Base-by-base conservation (phyloP, 306 rosid species). In the Luffa acutangula region DNA sequence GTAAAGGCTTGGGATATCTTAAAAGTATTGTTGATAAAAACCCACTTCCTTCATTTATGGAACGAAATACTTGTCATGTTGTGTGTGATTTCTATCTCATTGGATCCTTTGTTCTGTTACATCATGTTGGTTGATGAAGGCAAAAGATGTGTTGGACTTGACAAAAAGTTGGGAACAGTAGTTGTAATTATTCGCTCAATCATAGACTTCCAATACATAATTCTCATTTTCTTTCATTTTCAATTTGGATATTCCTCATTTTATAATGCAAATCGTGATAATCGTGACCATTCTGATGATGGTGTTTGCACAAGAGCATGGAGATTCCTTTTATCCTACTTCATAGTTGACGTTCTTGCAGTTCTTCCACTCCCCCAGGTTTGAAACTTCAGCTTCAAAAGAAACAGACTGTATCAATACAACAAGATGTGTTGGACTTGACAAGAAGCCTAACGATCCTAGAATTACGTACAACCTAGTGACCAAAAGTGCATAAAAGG, bases 301-400 rank as follows among this genome's bases (percentile, higher is more conserved):
- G 56, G 80, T 59, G 9, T 58, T 77, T 60, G 49, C 14, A 46
- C 13, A 37, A 77, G 15, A 76, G 65, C 49, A 10, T 56, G 79
- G 49, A 74, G n/a, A 45, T 45, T 58, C n/a, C 20, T 74, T 9
- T 75, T 60, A 18, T 70, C 65, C 45, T 63, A 33, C 64, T 51
- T 81, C 57, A 9, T 59, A 15, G 57, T 51, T 31, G 80, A 81
- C 31, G 1, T 76, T 41, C 63, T 81, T 2, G 14, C 76, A 7
- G 31, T 81, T 53, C 53, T 76, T 42, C 84, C 80, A 4, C 18
- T 76, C 5, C 80, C 84, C 9, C 84, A 81, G 43, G 80, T 81
- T 37, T 37, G 48, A 6, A 4, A 4, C 33, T 37, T 41, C 71
- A 18, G 41, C 49, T 54, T 59, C 41, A n/a, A 56, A 7, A 36